Evolutionary conservation across 2,329 filamentous ascomycete species (phyloP).

Genomic region (Ambrosiella xylebori): DNA sequence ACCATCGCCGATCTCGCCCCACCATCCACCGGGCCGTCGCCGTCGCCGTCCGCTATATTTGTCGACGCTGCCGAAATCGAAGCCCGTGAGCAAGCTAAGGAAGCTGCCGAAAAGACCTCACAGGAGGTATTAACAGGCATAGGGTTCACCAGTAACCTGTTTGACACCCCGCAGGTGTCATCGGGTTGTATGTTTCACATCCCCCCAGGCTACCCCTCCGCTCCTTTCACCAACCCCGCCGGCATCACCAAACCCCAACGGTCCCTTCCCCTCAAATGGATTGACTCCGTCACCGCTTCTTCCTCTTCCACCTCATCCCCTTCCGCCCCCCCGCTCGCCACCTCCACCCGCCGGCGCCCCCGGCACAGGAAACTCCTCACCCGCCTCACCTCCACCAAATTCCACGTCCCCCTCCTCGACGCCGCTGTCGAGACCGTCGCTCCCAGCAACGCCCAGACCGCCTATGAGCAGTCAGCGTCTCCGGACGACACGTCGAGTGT

Average conservation of each 20-base stretch:
- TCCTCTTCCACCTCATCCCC: neutral
- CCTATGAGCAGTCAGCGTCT: neutral
- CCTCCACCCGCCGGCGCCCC: neutral
- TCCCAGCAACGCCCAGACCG: neutral
- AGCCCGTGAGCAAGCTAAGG: neutral
- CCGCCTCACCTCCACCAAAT: neutral
- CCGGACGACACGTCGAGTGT: neutral
- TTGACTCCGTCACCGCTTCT: neutral
- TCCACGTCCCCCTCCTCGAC: neutral
- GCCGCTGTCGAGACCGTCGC: slow-evolving; percentile 2
- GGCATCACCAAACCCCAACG: neutral
- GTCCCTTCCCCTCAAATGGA: neutral
- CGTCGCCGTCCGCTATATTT: neutral
- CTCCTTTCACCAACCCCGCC: too few relatives aligned
- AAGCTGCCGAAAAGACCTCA: neutral
- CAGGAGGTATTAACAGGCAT: too few relatives aligned
- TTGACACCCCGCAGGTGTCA: too few relatives aligned
- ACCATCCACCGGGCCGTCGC: neutral
- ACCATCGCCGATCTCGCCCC: neutral
- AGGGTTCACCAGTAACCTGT: too few relatives aligned
- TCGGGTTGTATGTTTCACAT: too few relatives aligned
- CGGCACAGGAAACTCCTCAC: neutral
- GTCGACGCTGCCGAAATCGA: neutral
- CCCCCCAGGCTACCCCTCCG: neutral
- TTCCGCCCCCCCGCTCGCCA: neutral